Conservation (phyloP, 306 rosid species). For the Albizia julibrissin region DNA sequence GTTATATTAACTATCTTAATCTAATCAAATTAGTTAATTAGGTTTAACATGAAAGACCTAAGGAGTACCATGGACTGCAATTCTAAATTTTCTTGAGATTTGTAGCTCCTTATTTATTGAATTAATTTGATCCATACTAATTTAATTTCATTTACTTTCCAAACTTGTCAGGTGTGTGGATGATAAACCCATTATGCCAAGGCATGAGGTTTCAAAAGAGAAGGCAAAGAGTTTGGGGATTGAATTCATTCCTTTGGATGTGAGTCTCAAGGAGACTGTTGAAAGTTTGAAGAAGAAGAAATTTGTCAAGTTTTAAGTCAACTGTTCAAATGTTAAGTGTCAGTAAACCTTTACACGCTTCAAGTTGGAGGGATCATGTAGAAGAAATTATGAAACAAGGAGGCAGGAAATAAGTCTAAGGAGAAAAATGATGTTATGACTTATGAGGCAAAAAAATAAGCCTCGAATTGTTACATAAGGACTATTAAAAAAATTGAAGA, state of each 20-base stretch:
- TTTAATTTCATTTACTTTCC: not conserved
- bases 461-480: not conserved
- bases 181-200: slow-evolving; percentile 47
- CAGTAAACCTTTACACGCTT: not conserved
- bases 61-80: not conserved
- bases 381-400: slow-evolving; percentile 5
- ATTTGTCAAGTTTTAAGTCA: slow-evolving; percentile 45
- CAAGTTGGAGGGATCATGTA: not conserved
- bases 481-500: not conserved
- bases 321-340: not conserved
- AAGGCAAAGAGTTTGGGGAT: slow-evolving; percentile 71
- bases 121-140: not conserved
- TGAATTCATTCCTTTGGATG: slow-evolving; percentile 60
- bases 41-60: too few species aligned
- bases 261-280: slow-evolving; percentile 64
- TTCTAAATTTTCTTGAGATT: not conserved
- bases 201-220: slow-evolving; percentile 59
- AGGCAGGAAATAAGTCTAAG: not conserved
- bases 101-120: not conserved
- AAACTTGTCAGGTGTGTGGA: slow-evolving; percentile 62
- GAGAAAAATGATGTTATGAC: not conserved
- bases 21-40: too few species aligned
- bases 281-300: slow-evolving; percentile 69
- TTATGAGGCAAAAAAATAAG: not conserved
- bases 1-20: too few species aligned